These are phyloP conservation scores for Diddensiella transvaalensis DNA, from an alignment of 805 yeast genomes.

Conservation along the genomic window DNA sequence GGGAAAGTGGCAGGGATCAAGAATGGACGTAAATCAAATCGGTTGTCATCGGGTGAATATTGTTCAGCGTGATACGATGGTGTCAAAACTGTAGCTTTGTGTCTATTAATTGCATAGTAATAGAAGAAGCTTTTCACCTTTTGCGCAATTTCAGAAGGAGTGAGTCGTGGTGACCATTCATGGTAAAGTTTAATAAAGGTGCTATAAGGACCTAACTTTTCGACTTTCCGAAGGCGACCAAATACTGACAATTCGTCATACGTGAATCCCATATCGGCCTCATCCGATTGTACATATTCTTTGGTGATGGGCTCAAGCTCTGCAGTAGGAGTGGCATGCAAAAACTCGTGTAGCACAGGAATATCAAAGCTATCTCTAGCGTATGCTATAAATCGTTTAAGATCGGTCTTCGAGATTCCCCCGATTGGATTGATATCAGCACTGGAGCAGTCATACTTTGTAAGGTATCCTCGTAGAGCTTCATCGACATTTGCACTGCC, in stretches of 20 bases:
- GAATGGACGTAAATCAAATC: conserved; percentile 96
- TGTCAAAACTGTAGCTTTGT: conserved; percentile 95
- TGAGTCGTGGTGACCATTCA: conserved; percentile 82
- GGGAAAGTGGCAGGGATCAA: conserved; percentile 84
- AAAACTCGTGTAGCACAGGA: conserved; percentile 73
- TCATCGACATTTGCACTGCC: conserved; percentile 99
- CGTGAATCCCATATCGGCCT: conserved; percentile 97
- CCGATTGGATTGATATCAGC: conserved; percentile 99
- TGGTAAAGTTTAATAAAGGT: conserved; percentile 89
- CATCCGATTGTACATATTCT: conserved; percentile 91
- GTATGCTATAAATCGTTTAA: conserved; percentile 80
- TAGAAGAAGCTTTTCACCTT: conserved; percentile 92
- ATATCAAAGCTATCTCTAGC: conserved; percentile 64
- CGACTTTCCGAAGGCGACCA: conserved; percentile 86
- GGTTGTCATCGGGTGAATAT: conserved; percentile 95
- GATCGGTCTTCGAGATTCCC: conserved; percentile 93
- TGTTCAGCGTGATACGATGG: conserved; percentile 98
- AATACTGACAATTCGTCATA: conserved; percentile 89
- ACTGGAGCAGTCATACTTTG: conserved; percentile 95
- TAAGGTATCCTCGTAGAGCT: conserved; percentile 88
- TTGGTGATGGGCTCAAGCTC: conserved; percentile 96
- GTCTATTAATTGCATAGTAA: conserved; percentile 92
- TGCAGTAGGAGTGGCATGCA: conserved; percentile 95
- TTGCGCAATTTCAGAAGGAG: conserved; percentile 81
- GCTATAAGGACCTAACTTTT: conserved; percentile 93